A percentile compares a stretch with the other conserved stretches of the same genome.
These are phyloP conservation scores for Amanita pallidorosea DNA, from an alignment of 768 basidiomycete genomes.

Conservation along the genomic window DNA sequence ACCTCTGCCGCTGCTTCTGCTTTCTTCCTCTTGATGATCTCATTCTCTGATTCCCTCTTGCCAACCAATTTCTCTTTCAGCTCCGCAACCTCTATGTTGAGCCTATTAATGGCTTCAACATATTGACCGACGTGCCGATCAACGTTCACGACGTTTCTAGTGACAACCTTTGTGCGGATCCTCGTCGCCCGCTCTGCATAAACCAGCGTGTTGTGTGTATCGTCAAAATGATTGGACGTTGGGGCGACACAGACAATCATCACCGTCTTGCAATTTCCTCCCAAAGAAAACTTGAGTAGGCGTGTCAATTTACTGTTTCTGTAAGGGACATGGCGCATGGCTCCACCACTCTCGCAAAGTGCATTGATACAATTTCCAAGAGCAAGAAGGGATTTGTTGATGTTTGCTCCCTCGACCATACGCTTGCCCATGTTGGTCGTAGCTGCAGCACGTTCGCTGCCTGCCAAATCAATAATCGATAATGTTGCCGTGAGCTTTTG, in stretches of 20 bases:
- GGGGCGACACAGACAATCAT: conserved; percentile 99
- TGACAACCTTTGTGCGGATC: conserved; percentile 96
- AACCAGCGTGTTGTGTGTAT: conserved; percentile 95
- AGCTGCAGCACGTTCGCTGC: conserved; percentile 93
- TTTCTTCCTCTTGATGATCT: conserved; percentile 54
- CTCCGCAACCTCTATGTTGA: conserved; percentile 74
- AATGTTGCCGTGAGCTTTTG: conserved; percentile 80
- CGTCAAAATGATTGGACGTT: conserved; percentile 92
- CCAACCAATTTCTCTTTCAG: conserved; percentile 80
- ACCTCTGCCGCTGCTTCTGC: conserved; percentile 65
- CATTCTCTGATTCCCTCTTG: conserved; percentile 51
- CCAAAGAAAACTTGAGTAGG: conserved; percentile 92
- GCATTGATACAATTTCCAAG: conserved; percentile 99
- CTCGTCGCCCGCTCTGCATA: conserved; percentile 98
- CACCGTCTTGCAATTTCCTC: conserved; percentile 98
- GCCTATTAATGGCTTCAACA: conserved; percentile 86
- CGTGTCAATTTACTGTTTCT: conserved; percentile 98
- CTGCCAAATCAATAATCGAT: conserved; percentile 96
- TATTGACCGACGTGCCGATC: conserved; percentile 93
- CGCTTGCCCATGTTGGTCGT: conserved; percentile 97
- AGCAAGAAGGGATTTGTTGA: conserved; percentile 96
- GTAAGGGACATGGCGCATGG: conserved; percentile 86
- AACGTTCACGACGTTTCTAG: conserved; percentile 90
- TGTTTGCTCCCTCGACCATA: conserved; percentile 98
- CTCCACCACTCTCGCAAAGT: conserved; percentile 87